Percentiles rank a stretch among this genome's conserved stretches.
Evolutionary conservation across 2,329 filamentous ascomycete genomes (phyloP).

Genomic region (Alternaria gansuensis): DNA sequence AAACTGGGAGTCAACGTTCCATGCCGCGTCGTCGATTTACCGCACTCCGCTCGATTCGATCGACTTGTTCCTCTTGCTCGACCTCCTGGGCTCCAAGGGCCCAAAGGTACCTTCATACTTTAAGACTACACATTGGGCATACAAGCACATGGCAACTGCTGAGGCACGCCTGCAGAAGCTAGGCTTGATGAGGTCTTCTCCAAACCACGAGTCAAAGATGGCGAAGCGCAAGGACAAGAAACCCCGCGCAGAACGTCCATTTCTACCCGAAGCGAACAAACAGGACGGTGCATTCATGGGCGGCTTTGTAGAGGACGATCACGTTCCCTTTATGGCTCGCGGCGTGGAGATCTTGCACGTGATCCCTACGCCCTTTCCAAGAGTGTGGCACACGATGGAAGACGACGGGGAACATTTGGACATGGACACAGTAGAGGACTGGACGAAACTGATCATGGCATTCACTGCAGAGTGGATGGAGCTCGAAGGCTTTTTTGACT

Average conservation of each 20-base stretch:
- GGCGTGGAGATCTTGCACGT: conserved; percentile 93
- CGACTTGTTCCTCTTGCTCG: conserved; percentile 86
- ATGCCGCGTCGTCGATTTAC: conserved; percentile 77
- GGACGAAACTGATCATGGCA: conserved; percentile 82
- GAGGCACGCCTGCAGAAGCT: conserved; percentile 78
- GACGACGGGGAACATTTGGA: conserved; percentile 91
- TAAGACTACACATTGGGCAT: conserved; percentile 92
- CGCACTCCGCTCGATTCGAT: conserved; percentile 80
- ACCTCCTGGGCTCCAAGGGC: conserved; percentile 77
- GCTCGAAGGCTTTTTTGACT: conserved; percentile 48
- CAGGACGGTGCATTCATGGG: conserved; percentile 59
- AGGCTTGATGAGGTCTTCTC: conserved; percentile 70
- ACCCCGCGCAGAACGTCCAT: conserved; percentile 56
- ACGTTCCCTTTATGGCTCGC: conserved; percentile 86
- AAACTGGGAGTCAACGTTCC: conserved; percentile 76
- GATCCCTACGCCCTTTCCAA: conserved; percentile 84
- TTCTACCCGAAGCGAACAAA: conserved; percentile 69
- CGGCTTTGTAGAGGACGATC: conserved; percentile 81
- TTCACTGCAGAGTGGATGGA: conserved; percentile 97
- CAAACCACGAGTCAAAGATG: conserved; percentile 59
- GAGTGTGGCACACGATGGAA: conserved; percentile 84
- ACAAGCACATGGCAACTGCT: conserved; percentile 76
- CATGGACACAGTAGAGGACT: conserved; percentile 81
- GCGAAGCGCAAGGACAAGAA: conserved; percentile 41
- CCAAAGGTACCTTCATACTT: conserved; percentile 88